phyloP scores from a whole-genome alignment of 306 rosid genomes.

The Cicer yamashitae region DNA sequence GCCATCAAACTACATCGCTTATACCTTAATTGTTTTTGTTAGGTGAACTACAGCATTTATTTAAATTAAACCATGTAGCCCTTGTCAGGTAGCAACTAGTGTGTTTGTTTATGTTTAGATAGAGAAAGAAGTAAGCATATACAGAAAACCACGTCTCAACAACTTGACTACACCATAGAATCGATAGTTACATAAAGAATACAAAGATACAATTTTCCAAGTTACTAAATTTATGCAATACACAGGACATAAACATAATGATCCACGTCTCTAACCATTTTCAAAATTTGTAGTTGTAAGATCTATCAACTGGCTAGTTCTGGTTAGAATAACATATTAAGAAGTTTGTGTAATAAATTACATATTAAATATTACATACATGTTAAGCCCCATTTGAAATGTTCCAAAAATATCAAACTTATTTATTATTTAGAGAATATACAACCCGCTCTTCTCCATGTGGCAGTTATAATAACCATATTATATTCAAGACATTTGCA shows the following conservation, averaged over 20 bases:
- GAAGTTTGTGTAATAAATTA: background rate
- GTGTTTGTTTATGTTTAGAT: background rate
- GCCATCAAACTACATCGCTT: constrained; percentile 18
- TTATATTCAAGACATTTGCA: constrained; percentile 31
- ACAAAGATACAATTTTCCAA: constrained; percentile 2
- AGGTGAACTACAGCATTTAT: background rate
- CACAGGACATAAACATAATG: constrained; percentile 15
- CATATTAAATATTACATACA: constrained; percentile 5
- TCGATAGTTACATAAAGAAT: constrained; percentile 9
- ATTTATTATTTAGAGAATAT: constrained; percentile 4
- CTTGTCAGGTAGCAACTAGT: constrained; percentile 3
- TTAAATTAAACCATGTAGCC: background rate
- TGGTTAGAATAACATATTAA: constrained; percentile 15
- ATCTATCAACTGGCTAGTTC: background rate
- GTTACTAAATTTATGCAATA: constrained; percentile 13
- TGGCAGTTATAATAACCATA: constrained; percentile 7
- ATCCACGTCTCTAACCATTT: background rate
- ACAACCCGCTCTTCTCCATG: background rate
- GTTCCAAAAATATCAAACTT: constrained; percentile 19
- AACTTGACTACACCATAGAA: background rate
- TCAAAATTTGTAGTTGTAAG: background rate
- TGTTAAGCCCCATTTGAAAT: constrained; percentile 11
- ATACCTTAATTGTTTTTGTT: background rate
- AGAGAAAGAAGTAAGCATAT: background rate
- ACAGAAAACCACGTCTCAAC: constrained; percentile 13